A percentile compares a stretch with the other conserved stretches of the same genome.
Conservation (phyloP, 2,329 filamentous ascomycete genomes). For the Trichoderma hamatum region DNA sequence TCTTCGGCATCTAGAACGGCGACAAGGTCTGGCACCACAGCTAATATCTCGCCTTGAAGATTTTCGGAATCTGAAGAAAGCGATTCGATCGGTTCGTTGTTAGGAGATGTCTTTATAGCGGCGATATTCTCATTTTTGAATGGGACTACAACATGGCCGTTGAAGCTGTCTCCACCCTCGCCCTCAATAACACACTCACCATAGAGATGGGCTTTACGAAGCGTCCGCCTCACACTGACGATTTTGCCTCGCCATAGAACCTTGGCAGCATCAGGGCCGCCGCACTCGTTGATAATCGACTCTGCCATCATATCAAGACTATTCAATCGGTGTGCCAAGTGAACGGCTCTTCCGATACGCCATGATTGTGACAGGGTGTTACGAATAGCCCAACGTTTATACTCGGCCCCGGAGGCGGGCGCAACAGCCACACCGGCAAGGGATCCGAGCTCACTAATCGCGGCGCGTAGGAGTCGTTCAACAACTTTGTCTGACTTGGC, state of each 20-base stretch:
- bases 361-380: background rate
- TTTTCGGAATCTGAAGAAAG: background rate
- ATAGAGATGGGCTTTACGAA: background rate
- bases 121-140: background rate
- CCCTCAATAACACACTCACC: background rate
- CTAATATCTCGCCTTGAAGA: background rate
- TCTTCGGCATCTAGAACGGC: background rate
- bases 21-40: background rate
- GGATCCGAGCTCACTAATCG: background rate
- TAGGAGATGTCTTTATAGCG: background rate
- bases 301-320: background rate
- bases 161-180: background rate
- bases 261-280: background rate
- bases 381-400: background rate
- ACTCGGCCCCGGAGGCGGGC: background rate
- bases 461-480: background rate
- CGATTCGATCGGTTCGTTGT: background rate
- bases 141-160: background rate
- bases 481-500: background rate
- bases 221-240: background rate
- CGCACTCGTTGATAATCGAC: background rate
- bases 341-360: background rate
- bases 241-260: background rate
- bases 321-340: background rate
- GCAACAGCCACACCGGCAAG: background rate